Percentiles rank a stretch among this genome's conserved stretches.
Evolutionary conservation across 2,329 filamentous ascomycete species (phyloP).

Genomic region (Hymenoscyphus fructigenus): DNA sequence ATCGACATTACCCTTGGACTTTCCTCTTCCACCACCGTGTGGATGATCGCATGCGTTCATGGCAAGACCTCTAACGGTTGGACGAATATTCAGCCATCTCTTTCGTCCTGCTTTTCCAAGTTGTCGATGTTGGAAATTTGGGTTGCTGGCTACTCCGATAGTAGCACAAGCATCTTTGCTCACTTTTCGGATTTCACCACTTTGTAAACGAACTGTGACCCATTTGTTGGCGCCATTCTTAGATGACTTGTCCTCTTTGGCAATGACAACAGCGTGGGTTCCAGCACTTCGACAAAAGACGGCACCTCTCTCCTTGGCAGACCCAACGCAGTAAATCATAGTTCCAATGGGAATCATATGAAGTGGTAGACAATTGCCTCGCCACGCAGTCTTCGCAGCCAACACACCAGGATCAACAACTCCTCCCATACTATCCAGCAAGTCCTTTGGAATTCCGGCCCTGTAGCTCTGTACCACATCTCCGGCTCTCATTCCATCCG

Average conservation of each 20-base stretch:
- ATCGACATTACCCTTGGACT: slow-evolving; percentile 96
- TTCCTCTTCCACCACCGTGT: slow-evolving; percentile 97
- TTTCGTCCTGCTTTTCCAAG: slow-evolving; percentile 94
- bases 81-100: slow-evolving; percentile 90
- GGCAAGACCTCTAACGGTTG: slow-evolving; percentile 93
- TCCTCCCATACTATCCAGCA: slow-evolving; percentile 91
- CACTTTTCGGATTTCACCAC: slow-evolving; percentile 86
- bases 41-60: slow-evolving; percentile 99
- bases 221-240: slow-evolving; percentile 65
- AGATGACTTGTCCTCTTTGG: slow-evolving; percentile 75
- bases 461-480: slow-evolving; percentile 92
- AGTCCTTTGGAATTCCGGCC: slow-evolving; percentile 79
- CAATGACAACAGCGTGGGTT: slow-evolving; percentile 83
- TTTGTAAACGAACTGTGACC: slow-evolving; percentile 84
- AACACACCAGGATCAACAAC: slow-evolving; percentile 91
- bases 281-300: slow-evolving; percentile 95
- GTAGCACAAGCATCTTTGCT: slow-evolving; percentile 93
- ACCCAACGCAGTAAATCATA: slow-evolving; percentile 85
- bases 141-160: slow-evolving; percentile 91
- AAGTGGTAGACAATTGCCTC: slow-evolving; percentile 91
- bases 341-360: slow-evolving; percentile 97
- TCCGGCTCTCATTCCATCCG: slow-evolving; percentile 88
- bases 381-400: slow-evolving; percentile 88
- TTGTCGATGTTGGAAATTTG: slow-evolving; percentile 84
- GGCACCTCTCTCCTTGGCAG: slow-evolving; percentile 68